phyloP scores from a whole-genome alignment of 176 grass and related monocot species.

The Tuctoria greenei region DNA sequence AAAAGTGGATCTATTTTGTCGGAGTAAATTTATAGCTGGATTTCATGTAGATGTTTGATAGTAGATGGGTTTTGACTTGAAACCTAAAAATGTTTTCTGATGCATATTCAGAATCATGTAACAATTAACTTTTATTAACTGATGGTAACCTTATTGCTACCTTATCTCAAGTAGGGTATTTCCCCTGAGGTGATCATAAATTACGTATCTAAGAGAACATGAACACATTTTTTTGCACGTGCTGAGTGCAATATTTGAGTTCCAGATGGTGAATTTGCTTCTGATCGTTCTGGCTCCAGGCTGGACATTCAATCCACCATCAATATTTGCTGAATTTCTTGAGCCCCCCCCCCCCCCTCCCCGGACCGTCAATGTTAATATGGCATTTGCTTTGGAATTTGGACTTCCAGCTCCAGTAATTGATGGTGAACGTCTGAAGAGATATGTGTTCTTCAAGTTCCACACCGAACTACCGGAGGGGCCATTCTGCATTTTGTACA shows the following conservation, averaged over 20 bases:
- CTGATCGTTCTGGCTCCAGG: background rate
- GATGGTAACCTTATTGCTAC: background rate
- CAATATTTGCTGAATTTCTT: background rate
- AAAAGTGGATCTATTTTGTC: background rate
- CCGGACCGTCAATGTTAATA: background rate
- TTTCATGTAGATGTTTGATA: background rate
- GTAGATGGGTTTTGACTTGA: background rate
- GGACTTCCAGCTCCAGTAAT: constrained; percentile 67
- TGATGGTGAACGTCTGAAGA: constrained; percentile 74
- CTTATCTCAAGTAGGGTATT: background rate
- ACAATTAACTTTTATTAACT: background rate
- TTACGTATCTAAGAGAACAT: background rate
- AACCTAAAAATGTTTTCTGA: background rate
- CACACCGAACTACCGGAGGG: constrained; percentile 56
- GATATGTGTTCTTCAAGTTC: constrained; percentile 71
- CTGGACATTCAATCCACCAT: background rate
- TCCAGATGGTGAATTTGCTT: background rate
- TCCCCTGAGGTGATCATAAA: background rate
- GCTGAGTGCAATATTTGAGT: background rate
- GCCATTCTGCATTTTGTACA: constrained; percentile 84
- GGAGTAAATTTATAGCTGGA: background rate
- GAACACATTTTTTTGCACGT: too few species aligned
- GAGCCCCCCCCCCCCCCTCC: background rate
- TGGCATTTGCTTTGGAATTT: constrained; percentile 27
- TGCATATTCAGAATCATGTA: background rate